These are phyloP conservation scores for Phyllosticta capitalensis DNA, from an alignment of 2,329 filamentous ascomycete genomes.

Conservation along the genomic window DNA sequence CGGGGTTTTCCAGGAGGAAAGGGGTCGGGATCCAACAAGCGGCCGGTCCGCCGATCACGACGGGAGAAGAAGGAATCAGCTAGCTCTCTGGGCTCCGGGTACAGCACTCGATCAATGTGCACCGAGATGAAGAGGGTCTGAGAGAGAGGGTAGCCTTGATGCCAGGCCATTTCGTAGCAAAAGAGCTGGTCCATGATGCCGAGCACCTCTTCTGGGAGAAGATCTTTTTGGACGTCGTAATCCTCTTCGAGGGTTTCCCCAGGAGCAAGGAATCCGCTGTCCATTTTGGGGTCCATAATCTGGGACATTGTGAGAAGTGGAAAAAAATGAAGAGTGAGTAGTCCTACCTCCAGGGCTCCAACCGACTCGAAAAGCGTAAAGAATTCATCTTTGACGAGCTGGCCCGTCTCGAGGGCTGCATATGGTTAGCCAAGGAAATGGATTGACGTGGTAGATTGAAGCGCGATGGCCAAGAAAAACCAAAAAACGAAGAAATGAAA, in stretches of 20 bases:
- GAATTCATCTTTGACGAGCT: constrained; percentile 85
- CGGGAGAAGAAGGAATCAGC: constrained; percentile 46
- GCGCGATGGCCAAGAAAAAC: neutral
- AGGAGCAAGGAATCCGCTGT: constrained; percentile 73
- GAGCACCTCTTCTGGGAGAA: constrained; percentile 70
- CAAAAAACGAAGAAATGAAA: neutral
- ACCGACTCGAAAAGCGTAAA: constrained; percentile 95
- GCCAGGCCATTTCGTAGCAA: constrained; percentile 94
- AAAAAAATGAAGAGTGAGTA: neutral
- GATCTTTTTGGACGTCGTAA: constrained; percentile 60
- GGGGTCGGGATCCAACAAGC: constrained; percentile 17
- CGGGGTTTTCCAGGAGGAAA: constrained; percentile 27
- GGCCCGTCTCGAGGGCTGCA: constrained; percentile 64
- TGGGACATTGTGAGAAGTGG: constrained; percentile 29
- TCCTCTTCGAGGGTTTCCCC: constrained; percentile 76
- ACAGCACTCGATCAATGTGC: constrained; percentile 76
- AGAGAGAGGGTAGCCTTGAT: constrained; percentile 87
- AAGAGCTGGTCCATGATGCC: constrained; percentile 92
- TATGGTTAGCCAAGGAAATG: constrained; percentile 14
- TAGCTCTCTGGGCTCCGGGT: constrained; percentile 55
- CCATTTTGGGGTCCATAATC: constrained; percentile 99
- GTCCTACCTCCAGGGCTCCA: constrained; percentile 60
- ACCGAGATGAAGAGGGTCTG: constrained; percentile 91
- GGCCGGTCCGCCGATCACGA: neutral
- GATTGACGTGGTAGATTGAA: neutral